Base-by-base conservation (phyloP, 2,329 filamentous ascomycete species). In the Arthrobotrys iridis region DNA sequence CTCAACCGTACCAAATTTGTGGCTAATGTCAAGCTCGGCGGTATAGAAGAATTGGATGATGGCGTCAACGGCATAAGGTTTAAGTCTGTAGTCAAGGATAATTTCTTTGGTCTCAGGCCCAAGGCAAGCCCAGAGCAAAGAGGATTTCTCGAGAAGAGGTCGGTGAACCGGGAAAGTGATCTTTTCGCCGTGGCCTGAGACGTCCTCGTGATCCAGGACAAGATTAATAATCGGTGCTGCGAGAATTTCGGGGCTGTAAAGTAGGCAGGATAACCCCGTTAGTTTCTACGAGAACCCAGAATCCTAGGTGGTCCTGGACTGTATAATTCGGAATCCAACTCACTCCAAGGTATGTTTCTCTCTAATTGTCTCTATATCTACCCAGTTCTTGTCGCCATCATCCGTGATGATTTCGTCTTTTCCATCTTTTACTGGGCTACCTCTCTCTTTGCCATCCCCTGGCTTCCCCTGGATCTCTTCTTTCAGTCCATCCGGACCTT, bases 31-130 rank as follows among this genome's bases (percentile, higher is more conserved):
- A 30, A 75, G 62, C n/a, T 75, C 57, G 13, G 46, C 63, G 30
- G 57, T 48, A 18, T 75, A 75, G 1, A 75, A 22, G 22, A 43
- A 75, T 13, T 75, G 46, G 11, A 68, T 46, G 24, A 75, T 37
- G n/a, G 63, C 45, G 22, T 64, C 62, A 8, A 75, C 63, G 2
- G 71, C 63, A 13, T 75, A 75, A 1, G 71, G 71, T 22, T 75
- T 75, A 30, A 75, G 71, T 4, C 18, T 58, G n/a, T 6, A 10
- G 15, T 75, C 37, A 20, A 75, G 63, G 13, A 50, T 18, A n/a
- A 68, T 43, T 11, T 75, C 63, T 2, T 41, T 43, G 10, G 63
- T 68, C 15, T 20, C n/a, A 24, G 57, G 30, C 3, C 63, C 33
- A 4, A 75, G 15, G 3, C 33, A 62, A 11, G 28, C 55, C 11